Evolutionary conservation across 2,329 filamentous ascomycete species (phyloP).

Genomic region (Neonectria sp.): DNA sequence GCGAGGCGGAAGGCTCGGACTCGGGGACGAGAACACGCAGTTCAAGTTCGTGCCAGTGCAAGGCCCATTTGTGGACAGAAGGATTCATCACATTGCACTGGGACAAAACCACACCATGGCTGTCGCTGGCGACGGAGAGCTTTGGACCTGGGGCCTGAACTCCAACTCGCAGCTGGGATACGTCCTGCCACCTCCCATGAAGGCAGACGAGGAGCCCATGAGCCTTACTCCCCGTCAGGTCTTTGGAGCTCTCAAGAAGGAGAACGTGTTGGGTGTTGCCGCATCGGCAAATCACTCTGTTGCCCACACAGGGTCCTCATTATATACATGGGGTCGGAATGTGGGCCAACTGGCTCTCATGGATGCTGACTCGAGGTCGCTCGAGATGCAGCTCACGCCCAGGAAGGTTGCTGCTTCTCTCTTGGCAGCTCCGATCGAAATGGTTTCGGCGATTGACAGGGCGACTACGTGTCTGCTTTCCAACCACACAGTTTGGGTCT

Average conservation of each 20-base stretch:
- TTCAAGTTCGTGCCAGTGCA: constrained; percentile 90
- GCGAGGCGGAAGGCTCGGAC: constrained; percentile 88
- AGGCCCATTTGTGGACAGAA: constrained; percentile 81
- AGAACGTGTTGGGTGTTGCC: constrained; percentile 84
- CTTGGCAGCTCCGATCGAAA: constrained; percentile 75
- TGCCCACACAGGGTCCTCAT: constrained; percentile 82
- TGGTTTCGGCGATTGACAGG: constrained; percentile 90
- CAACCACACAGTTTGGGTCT: constrained; percentile 92
- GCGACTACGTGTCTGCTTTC: constrained; percentile 90
- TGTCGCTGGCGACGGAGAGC: constrained; percentile 86
- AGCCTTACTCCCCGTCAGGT: constrained; percentile 88
- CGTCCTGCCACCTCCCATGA: constrained; percentile 74
- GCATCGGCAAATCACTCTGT: constrained; percentile 95
- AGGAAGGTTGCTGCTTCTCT: constrained; percentile 91
- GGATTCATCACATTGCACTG: constrained; percentile 82
- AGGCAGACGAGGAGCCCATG: constrained; percentile 86
- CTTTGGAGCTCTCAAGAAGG: constrained; percentile 92
- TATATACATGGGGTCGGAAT: constrained; percentile 97
- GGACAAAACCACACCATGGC: constrained; percentile 94
- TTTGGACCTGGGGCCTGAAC: constrained; percentile 96
- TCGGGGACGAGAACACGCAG: constrained; percentile 90
- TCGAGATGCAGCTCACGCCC: constrained; percentile 86
- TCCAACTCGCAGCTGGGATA: constrained; percentile 90
- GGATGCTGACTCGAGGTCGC: constrained; percentile 92
- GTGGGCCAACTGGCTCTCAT: constrained; percentile 94